A percentile compares a stretch with the other conserved stretches of the same genome.
Conservation (phyloP, 768 basidiomycete genomes). For the Leucosporidium scottii region DNA sequence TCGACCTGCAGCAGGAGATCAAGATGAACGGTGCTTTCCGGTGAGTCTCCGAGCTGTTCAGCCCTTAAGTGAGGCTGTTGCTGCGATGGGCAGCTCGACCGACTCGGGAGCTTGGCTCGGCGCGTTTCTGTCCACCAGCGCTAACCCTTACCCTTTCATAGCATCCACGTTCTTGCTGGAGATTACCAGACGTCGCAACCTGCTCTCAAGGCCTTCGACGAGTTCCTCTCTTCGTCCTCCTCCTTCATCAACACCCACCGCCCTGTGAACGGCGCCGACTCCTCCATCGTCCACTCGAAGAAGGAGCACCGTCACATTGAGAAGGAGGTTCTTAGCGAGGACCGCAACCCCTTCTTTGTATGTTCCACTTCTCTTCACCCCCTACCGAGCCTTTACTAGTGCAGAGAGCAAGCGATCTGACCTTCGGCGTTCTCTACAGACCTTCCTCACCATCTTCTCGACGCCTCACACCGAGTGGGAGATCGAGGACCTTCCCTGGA, state of each 20-base stretch:
- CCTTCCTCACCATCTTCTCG: conserved; percentile 36
- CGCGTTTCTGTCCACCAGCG: background rate
- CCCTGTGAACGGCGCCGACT: conserved; percentile 21
- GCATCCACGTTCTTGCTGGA: too few species aligned
- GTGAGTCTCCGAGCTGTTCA: too few species aligned
- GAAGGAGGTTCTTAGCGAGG: conserved; percentile 16
- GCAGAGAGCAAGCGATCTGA: background rate
- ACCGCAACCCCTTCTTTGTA: conserved; percentile 37
- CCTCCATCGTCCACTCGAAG: conserved; percentile 26
- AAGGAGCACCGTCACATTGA: conserved; percentile 27
- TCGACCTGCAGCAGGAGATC: conserved; percentile 38
- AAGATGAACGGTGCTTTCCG: conserved; percentile 39
- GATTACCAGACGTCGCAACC: too few species aligned
- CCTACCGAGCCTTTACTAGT: too few species aligned
- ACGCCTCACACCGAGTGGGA: conserved; percentile 36
- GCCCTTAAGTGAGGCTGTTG: too few species aligned
- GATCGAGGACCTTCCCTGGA: conserved; percentile 33
- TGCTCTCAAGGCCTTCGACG: conserved; percentile 13
- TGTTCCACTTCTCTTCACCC: too few species aligned
- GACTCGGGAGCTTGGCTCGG: background rate
- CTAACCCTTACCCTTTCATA: too few species aligned
- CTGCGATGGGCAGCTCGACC: too few species aligned
- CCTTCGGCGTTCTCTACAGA: background rate
- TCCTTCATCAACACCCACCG: conserved; percentile 37
- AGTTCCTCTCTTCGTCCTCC: conserved; percentile 28